Base-by-base conservation (phyloP, 345 rosid species). In the Populus euphratica region DNA sequence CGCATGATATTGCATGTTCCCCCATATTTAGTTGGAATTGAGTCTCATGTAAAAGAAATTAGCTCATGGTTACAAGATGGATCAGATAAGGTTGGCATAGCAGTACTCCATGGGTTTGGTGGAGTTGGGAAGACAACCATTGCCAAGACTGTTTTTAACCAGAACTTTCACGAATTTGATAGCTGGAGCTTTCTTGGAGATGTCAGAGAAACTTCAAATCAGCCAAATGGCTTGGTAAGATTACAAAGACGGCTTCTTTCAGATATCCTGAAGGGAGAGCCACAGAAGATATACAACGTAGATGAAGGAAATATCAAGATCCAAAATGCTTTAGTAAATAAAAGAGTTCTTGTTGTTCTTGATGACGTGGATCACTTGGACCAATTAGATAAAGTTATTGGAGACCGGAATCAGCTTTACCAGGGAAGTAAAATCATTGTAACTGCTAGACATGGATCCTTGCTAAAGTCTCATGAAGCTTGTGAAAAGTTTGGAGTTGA, bases 51-150 rank as follows among this genome's bases (percentile, higher is more conserved):
- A 43, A 43, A 56, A 8, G 39, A 52, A 8, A 74, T 78, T 29
- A 70, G 70, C 35, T 36, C 39, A 2, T 82, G 85, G 85, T n/a
- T 82, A 43, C 79, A 54, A 74, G 79, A 78, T 21, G 72, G 52
- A 20, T 80, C 83, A 0, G 69, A 75, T 72, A 68, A 64, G 63
- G 82, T 52, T 36, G 81, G 21, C 10, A 74, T 82, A 69, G 85
- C 79, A 43, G 65, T 69, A 35, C 29, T 54, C 33, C 68, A 71
- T 43, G 87, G 87, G n/a, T 68, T 85, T 36, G 85, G 87, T 69
- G 79, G 79, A 31, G 65, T 71, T 50, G 83, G 83, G 41, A 80
- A 80, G 72, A 70, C 79, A 23, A 75, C 83, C 25, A 76, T 69
- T 56, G 73, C 79, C 29, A 76, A 76, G 74, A 76, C 18, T 36